Evolutionary conservation across 2,329 filamentous ascomycete species (phyloP).

Genomic region (Penicillium polonicum): DNA sequence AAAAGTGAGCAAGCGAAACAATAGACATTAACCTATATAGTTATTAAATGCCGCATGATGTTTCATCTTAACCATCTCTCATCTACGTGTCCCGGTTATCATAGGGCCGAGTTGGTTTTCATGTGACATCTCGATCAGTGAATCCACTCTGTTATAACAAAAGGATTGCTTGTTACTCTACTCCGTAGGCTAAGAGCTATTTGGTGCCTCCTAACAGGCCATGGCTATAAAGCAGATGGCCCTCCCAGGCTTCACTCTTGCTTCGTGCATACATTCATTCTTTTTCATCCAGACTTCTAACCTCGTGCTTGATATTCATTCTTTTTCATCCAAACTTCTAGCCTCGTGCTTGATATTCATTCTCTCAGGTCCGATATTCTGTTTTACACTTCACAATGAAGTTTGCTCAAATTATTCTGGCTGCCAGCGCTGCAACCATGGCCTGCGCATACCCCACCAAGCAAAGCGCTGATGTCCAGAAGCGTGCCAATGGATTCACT

Average conservation of each 20-base stretch:
- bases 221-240: conserved; percentile 11
- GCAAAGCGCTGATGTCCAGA: conserved; percentile 19
- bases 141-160: too few relatives aligned
- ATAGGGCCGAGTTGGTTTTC: too few relatives aligned
- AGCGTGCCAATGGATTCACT: conserved; percentile 30
- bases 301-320: conserved; percentile 23
- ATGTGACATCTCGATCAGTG: too few relatives aligned
- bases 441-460: conserved; percentile 26
- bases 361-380: conserved; percentile 26
- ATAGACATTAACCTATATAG: too few relatives aligned
- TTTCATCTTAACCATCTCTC: too few relatives aligned
- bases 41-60: too few relatives aligned
- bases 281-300: conserved; percentile 18
- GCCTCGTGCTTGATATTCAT: conserved; percentile 24
- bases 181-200: too few relatives aligned
- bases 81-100: too few relatives aligned
- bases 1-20: too few relatives aligned
- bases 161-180: too few relatives aligned
- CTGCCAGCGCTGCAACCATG: conserved; percentile 30
- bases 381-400: conserved; percentile 27
- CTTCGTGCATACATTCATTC: conserved; percentile 14
- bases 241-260: background rate
- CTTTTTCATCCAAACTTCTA: conserved; percentile 17
- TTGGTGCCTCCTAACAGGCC: too few relatives aligned
- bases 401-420: conserved; percentile 30